Conservation (phyloP, 345 rosid genomes). For the Moricandia moricandioides region DNA sequence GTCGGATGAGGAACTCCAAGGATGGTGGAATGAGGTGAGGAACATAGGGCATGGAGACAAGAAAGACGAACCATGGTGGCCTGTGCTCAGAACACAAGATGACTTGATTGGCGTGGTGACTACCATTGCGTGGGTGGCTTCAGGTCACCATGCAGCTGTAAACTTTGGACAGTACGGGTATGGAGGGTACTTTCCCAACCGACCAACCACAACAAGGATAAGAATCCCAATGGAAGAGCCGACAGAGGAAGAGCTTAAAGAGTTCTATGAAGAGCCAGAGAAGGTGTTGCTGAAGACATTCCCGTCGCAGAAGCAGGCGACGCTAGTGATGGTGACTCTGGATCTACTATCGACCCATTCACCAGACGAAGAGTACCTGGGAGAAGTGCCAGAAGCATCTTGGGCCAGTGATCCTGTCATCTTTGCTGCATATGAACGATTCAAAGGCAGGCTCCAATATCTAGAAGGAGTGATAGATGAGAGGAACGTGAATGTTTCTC, state of each 20-base stretch:
- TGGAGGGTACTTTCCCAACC: slow-evolving; percentile 41
- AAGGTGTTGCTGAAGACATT: slow-evolving; percentile 23
- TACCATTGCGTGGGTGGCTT: slow-evolving; percentile 39
- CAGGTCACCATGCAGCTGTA: slow-evolving; percentile 42
- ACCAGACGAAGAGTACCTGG: slow-evolving; percentile 41
- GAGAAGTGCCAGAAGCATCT: slow-evolving; percentile 23
- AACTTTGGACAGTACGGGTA: slow-evolving; percentile 39
- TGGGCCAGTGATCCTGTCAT: slow-evolving; percentile 29
- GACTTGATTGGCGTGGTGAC: slow-evolving; percentile 27
- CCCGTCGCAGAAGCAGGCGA: slow-evolving; percentile 38
- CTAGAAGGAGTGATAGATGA: slow-evolving; percentile 38
- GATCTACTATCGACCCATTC: slow-evolving; percentile 38
- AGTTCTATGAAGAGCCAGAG: slow-evolving; percentile 31
- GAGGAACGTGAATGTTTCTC: slow-evolving; percentile 25
- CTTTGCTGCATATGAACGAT: slow-evolving; percentile 25
- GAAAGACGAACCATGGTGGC: slow-evolving; percentile 44
- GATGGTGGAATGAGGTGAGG: slow-evolving; percentile 38
- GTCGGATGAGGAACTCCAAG: slow-evolving; percentile 34
- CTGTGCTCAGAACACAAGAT: slow-evolving; percentile 31
- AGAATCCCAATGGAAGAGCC: slow-evolving; percentile 37
- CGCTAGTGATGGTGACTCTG: slow-evolving; percentile 36
- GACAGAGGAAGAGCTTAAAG: slow-evolving; percentile 23
- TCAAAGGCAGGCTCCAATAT: slow-evolving; percentile 31
- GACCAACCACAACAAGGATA: slow-evolving; percentile 34
- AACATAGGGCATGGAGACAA: slow-evolving; percentile 37